phyloP scores from a whole-genome alignment of 345 rosid species.

The Eucalyptus pauciflora region DNA sequence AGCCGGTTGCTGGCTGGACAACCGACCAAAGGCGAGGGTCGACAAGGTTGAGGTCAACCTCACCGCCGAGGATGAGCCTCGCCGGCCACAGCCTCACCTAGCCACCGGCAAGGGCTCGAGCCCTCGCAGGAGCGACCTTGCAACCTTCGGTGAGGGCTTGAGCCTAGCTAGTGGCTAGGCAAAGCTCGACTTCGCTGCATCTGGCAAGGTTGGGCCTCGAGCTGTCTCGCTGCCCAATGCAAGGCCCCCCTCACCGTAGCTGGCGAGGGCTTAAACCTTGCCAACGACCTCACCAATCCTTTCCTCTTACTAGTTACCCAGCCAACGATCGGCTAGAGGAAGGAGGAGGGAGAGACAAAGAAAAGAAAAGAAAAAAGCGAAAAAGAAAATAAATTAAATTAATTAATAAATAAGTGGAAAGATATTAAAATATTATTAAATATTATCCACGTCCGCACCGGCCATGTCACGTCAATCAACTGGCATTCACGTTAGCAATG shows the following conservation, averaged over 20 bases:
- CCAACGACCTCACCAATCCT: accelerated
- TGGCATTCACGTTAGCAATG: accelerated
- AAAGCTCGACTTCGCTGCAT: accelerated
- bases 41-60: accelerated
- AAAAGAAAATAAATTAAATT: too few species aligned
- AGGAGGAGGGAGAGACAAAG: too few species aligned
- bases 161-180: too few species aligned
- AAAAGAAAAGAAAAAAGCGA: too few species aligned
- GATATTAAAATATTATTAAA: too few species aligned
- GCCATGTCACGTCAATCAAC: accelerated
- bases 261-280: accelerated
- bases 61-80: accelerated
- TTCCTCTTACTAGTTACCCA: too few species aligned
- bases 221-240: accelerated
- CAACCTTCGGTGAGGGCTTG: accelerated
- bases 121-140: accelerated
- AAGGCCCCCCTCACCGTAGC: accelerated
- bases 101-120: accelerated
- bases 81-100: accelerated
- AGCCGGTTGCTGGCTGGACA: accelerated
- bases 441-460: accelerated
- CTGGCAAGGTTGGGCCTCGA: accelerated
- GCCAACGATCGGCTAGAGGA: accelerated
- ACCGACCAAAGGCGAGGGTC: accelerated
- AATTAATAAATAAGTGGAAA: too few species aligned